These are phyloP conservation scores for Lactarius hengduanensis DNA, from an alignment of 768 basidiomycete species.

Conservation along the genomic window DNA sequence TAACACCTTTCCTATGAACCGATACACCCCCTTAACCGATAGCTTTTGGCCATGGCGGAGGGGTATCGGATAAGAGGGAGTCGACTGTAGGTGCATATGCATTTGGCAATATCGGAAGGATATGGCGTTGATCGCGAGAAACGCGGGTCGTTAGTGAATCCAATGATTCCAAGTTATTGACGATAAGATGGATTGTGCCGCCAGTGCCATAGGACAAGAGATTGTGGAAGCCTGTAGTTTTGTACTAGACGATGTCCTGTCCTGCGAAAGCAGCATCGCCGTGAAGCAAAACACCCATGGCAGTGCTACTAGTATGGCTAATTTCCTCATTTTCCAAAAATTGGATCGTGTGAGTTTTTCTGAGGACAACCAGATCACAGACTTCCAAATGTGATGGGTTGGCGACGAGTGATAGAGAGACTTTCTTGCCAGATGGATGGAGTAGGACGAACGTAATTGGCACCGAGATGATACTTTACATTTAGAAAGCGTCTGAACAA, in stretches of 20 bases:
- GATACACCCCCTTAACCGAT: no score
- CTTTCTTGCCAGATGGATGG: slow-evolving; percentile 90
- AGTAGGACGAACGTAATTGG: slow-evolving; percentile 97
- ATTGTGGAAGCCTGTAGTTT: slow-evolving; percentile 98
- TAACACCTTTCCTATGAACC: no score
- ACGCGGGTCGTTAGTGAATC: slow-evolving; percentile 98
- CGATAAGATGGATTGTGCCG: slow-evolving; percentile 96
- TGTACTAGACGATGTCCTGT: slow-evolving; percentile 91
- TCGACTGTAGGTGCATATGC: slow-evolving; percentile 83
- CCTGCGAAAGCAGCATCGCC: slow-evolving; percentile 97
- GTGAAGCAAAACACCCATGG: slow-evolving; percentile 92
- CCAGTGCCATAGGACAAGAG: slow-evolving; percentile 95
- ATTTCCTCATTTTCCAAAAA: slow-evolving; percentile 88
- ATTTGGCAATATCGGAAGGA: slow-evolving; percentile 96
- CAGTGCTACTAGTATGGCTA: slow-evolving; percentile 52
- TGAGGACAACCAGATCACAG: slow-evolving; percentile 96
- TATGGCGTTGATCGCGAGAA: slow-evolving; percentile 99
- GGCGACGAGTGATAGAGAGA: slow-evolving; percentile 94
- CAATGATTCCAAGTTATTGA: slow-evolving; percentile 91
- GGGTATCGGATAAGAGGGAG: no score
- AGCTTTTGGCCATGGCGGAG: no score
- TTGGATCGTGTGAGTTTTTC: slow-evolving; percentile 96
- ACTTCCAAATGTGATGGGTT: slow-evolving; percentile 99
- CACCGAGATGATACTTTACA: slow-evolving; percentile 98
- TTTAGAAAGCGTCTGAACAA: slow-evolving; percentile 66